Evolutionary conservation across 2,329 filamentous ascomycete species (phyloP), one percentile per base, ranked within the genome.

Genomic region (Colletotrichum gloeosporioides): DNA sequence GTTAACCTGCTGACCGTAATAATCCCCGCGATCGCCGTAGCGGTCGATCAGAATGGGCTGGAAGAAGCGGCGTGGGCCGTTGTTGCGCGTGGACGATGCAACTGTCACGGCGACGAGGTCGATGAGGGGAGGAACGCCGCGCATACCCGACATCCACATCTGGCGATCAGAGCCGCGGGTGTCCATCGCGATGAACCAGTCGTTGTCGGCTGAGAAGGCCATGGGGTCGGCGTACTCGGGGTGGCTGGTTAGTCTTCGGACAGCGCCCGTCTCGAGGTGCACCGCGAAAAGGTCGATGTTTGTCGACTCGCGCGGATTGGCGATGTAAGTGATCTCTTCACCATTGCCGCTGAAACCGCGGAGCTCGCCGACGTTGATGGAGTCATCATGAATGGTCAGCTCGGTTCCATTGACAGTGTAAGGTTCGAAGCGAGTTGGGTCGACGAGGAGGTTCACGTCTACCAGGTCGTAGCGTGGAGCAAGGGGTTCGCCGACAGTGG

Each of bases 201-300:
- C 62, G 74, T 87, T 81, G 77, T 89, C 86, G 1, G 83, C 81
- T 0, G 87, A 87, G 65, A 88, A 81, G 36, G 83, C 82, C 5
- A 88, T 78, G 0, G 86, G 87, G 64, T 89, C 87, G 8, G 80
- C 79, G 68, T 89, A 89, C 34, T 86, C 87, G 1, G 87, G 86
- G 73, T 88, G 85, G 22, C 78, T 82, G 4, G 86, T 89, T 2
- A 89, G 79, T 0, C 87, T 85, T 22, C 86, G 83, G 7, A 88
- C 82, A 1, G 68, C 72, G 10, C 87, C 87, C 1, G 85, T 88
- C 2, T 76, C 77, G 4, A 88, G 70, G 65, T 88, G 79, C 9
- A 82, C 82, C 4, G 86, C 86, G 70, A 84, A 88, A 8, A 88
- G 77, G 74, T 89, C 87, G 73, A 88, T 85, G 66, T 88, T 89